Conservation (phyloP, 179 eudicot species). For the Silene coronaria region DNA sequence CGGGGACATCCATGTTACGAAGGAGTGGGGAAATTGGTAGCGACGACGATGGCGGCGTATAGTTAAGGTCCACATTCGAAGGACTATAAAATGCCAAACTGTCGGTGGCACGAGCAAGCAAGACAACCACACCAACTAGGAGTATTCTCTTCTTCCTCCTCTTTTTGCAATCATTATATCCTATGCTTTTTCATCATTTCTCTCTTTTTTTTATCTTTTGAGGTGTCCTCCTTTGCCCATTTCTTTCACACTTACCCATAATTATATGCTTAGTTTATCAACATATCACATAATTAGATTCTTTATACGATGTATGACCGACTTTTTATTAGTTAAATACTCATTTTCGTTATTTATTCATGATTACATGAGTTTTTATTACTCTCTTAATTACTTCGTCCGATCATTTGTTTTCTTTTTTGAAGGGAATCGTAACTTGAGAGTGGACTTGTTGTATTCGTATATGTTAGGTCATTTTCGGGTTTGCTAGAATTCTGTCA, state of each 20-base stretch:
- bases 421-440: too few species aligned
- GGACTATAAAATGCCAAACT: neutral
- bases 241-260: neutral
- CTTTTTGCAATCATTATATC: neutral
- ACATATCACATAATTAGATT: too few species aligned
- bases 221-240: constrained; percentile 12
- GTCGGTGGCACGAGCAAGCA: constrained; percentile 27
- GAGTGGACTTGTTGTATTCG: too few species aligned
- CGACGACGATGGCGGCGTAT: too few species aligned
- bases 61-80: neutral
- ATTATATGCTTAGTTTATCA: neutral
- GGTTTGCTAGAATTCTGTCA: too few species aligned
- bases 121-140: constrained; percentile 12
- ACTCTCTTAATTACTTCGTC: too few species aligned
- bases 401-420: too few species aligned
- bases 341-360: too few species aligned
- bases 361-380: too few species aligned
- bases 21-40: constrained; percentile 5
- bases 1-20: neutral
- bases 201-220: constrained; percentile 11
- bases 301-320: too few species aligned
- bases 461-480: too few species aligned
- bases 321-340: too few species aligned
- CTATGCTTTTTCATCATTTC: neutral
- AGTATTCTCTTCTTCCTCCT: neutral